Base-by-base conservation (phyloP, 305 asterid genomes). In the Solanum hybrid region DNA sequence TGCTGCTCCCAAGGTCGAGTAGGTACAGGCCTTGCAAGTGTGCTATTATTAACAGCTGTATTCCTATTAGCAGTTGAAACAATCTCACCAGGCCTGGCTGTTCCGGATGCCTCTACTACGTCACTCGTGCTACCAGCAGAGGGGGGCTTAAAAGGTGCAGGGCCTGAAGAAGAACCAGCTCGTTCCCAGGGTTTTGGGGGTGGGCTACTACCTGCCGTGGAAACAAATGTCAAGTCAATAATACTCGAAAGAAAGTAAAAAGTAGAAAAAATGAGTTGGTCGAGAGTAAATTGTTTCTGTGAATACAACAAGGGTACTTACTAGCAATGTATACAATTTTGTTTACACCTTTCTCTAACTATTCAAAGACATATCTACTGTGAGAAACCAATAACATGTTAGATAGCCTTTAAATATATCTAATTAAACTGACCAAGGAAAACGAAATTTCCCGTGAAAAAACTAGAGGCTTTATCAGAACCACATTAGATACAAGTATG, bases 131-230 rank as follows among this genome's bases (percentile, higher is more conserved):
- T 96, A 31, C 99, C 99, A 61, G 97, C 90, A 87, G 99, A 96
- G 12, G 99, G 89, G 22, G 99, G 99, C 92, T 92, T 97, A 91
- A 97, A 97, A 2, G 99, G 98, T 28, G 93, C 97, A 20, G 97
- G 94, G n/a, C 97, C 99, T 26, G 99, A 96, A 22, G 99, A 86
- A 16, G 98, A 88, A 24, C 98, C 99, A 39, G 98, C 95, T 90
- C 94, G 93, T 92, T 97, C 99, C 99, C 99, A 97, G 18, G 99
- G 99, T 93, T 97, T 97, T 79, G 94, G 95, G 8, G 98, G 98
- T 86, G 98, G 92, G 80, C 92, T 90, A 89, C 90, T 93, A 77
- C 96, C 98, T 94, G 94, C 89, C 81, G 12, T 75, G 37, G 69
- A 51, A 77, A 77, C 6, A 74, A 79, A 14, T 24, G 24, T 37